Evolutionary conservation across 2,329 filamentous ascomycete genomes (phyloP), one percentile per base, ranked within the genome.

Genomic region (Colletotrichum sp.): DNA sequence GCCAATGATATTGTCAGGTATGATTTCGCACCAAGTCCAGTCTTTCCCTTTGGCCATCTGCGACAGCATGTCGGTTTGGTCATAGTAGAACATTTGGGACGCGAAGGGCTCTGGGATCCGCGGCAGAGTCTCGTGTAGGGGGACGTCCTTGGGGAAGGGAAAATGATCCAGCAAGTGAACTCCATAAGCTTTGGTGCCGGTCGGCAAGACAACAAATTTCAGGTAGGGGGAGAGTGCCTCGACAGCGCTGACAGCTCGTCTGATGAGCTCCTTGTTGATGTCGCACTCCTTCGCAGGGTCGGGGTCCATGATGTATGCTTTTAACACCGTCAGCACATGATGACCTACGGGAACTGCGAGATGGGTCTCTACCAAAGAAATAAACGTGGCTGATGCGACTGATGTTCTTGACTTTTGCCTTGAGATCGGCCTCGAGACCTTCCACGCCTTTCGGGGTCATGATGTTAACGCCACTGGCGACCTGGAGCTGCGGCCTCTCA

Each of bases 1-100:
- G 6, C 86, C 86, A 71, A 82, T 78, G 74, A 88, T 87, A 39
- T 84, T 79, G 74, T 88, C 86, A 0, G 87, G 86, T 8, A 85
- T 84, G 18, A 87, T 82, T 72, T 87, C 86, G 76, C 83, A 85
- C 83, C 85, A 88, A 15, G 81, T 84, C 86, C 86, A 88, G 0
- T 74, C 28, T 79, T 87, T 87, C 3, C 83, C 84, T 67, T 82
- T 77, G 13, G 82, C 79, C 60, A 84, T 78, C 39, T 80, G 74
- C 30, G 80, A 79, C 25, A 88, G 79, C 66, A 85, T 79, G 76
- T 88, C 87, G 25, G 84, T 82, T 79, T 88, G 86, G n/a, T 78
- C 81, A 77, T 88, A 88, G 80, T 88, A 88, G 80, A 88, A 88
- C 75, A 88, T 85, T 74, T 86, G 82, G 13, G 84, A 84, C 2